Percentiles rank a stretch among this genome's conserved stretches.
These are phyloP conservation scores for Sisymbrium altissimum DNA, from an alignment of 345 rosid species.

Conservation along the genomic window DNA sequence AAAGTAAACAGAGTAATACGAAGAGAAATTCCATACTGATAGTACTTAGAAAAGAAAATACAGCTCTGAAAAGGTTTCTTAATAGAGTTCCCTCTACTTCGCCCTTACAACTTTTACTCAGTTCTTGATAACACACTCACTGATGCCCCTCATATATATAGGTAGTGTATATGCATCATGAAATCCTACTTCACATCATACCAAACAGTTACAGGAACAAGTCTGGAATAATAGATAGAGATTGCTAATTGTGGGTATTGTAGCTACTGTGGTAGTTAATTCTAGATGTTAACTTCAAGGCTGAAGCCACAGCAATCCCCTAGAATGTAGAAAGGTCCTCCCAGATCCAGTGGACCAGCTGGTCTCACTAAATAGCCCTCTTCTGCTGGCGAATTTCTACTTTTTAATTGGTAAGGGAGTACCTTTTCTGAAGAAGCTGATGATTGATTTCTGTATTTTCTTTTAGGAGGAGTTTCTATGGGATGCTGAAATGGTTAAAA, in stretches of 20 bases:
- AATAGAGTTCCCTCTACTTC: neutral
- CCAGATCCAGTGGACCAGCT: conserved; percentile 23
- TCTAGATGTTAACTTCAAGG: conserved; percentile 12
- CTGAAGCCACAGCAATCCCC: conserved; percentile 8
- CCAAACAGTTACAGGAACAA: neutral
- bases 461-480: conserved; percentile 92
- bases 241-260: conserved; percentile 1
- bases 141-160: conserved; percentile 2
- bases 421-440: conserved; percentile 12
- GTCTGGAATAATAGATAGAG: neutral
- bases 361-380: neutral
- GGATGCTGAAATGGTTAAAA: conserved; percentile 98
- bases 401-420: conserved; percentile 8
- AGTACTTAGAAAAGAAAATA: neutral
- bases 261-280: conserved; percentile 11
- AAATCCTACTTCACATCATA: neutral
- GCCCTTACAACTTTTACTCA: neutral
- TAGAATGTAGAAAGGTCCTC: conserved; percentile 4
- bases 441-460: conserved; percentile 11
- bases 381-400: conserved; percentile 1
- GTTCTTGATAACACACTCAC: neutral
- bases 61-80: conserved; percentile 1
- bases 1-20: neutral
- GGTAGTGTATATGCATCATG: conserved; percentile 1
- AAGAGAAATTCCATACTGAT: neutral